Base-by-base conservation (phyloP, 345 rosid genomes). In the Ceriops decandra region DNA sequence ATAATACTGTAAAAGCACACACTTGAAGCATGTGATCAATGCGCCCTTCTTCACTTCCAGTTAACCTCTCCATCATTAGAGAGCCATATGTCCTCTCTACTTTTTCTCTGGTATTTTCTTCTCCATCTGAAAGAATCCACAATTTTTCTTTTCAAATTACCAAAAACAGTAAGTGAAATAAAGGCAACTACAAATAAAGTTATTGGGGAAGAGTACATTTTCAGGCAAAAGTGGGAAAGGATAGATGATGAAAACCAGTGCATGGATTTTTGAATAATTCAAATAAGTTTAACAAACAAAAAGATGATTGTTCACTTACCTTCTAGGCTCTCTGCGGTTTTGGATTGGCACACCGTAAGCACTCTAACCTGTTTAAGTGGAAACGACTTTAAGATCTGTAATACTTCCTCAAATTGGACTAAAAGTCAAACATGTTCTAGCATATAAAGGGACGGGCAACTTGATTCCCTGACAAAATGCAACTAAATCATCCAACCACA, bases 1-100 rank as follows among this genome's bases (percentile, higher is more conserved):
- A 49, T 20, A 7, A 61, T 31, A 6, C 24, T 47, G 38, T 22
- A 47, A 38, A 61, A 67, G 17, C 70, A 79, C 83, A 42, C 72
- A 93, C 98, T 79, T 93, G 99, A 82, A 95, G 96, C 81, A 85
- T 80, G 77, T 95, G 88, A 82, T 95, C 98, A 53, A 91, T 86
- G 22, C 96, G 84, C 59, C 99, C 98, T 32, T 82, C 91, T 74
- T 67, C 87, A 80, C 81, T 83, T 76, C 95, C 90, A 46, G 92
- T 88, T 68, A 95, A 72, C 71, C 85, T 87, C 83, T 86, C 85
- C 70, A 95, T 88, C 97, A 95, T 91, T 52, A 90, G 26, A 42
- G 92, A 82, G 61, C 99, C 98, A 75, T 95, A 90, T 0, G 90
- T 84, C 72, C 74, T 83, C 76, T 73, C 95, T 68, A 87, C 78